Percentiles rank a stretch among this genome's conserved stretches.
Evolutionary conservation across 2,329 filamentous ascomycete genomes (phyloP).

Genomic region (Lecanoromycetidae sp.): DNA sequence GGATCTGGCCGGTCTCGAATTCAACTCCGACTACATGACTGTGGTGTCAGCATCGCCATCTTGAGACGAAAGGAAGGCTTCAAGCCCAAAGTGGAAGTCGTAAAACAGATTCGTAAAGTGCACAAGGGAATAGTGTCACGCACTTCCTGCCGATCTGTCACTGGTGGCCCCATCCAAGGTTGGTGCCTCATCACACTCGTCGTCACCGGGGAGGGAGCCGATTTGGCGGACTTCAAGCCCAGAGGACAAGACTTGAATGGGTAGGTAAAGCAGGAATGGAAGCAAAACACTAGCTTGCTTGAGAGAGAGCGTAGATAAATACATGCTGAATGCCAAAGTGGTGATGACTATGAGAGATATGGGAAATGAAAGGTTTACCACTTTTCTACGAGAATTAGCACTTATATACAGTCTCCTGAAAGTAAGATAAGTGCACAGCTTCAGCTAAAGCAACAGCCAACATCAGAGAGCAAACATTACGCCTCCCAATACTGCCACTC

Average conservation of each 20-base stretch:
- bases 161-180: conserved; percentile 8
- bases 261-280: not conserved
- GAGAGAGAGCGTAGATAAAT: not conserved
- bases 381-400: no score
- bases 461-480: no score
- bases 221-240: not conserved
- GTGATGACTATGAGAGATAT: not conserved
- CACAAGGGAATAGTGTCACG: no score
- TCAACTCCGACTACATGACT: conserved; percentile 20
- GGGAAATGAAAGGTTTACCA: not conserved
- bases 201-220: not conserved
- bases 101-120: no score
- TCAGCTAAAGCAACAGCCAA: no score
- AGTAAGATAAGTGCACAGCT: no score
- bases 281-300: not conserved
- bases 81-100: no score
- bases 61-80: no score
- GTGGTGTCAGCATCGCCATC: no score
- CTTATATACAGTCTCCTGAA: not conserved
- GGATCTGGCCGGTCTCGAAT: conserved; percentile 13
- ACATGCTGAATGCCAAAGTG: not conserved
- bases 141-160: conserved; percentile 14
- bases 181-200: not conserved
- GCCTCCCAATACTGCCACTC: no score
- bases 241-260: not conserved